A percentile compares a stretch with the other conserved stretches of the same genome.
phyloP scores from a whole-genome alignment of 2,329 filamentous ascomycete species.

The Stemphylium lycopersici region DNA sequence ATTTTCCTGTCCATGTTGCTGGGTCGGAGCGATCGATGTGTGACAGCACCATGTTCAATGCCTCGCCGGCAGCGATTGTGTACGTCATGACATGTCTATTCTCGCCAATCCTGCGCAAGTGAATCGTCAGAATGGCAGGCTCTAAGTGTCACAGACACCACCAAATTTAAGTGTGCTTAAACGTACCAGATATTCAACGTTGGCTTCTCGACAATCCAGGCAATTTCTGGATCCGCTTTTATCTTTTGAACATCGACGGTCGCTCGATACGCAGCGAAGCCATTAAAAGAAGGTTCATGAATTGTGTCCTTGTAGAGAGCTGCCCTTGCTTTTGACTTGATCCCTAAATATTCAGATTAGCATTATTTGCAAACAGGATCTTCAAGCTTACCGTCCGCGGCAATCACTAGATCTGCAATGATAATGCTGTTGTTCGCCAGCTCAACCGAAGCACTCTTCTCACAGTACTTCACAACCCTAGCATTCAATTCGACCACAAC shows the following conservation, averaged over 20 bases:
- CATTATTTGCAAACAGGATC: not conserved
- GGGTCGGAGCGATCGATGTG: slow-evolving; percentile 65
- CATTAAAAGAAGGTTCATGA: slow-evolving; percentile 33
- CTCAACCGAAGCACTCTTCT: slow-evolving; percentile 27
- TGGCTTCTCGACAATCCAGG: slow-evolving; percentile 25
- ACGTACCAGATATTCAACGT: slow-evolving; percentile 22
- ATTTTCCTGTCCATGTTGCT: slow-evolving; percentile 57
- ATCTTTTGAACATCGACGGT: slow-evolving; percentile 58
- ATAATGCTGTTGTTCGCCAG: slow-evolving; percentile 49
- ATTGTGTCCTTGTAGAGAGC: slow-evolving; percentile 38
- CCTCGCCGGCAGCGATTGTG: slow-evolving; percentile 56
- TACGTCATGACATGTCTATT: slow-evolving; percentile 56
- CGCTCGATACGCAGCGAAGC: slow-evolving; percentile 66
- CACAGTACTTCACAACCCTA: slow-evolving; percentile 11
- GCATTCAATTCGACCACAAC: slow-evolving; percentile 9
- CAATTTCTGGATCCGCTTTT: slow-evolving; percentile 41
- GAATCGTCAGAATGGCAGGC: not conserved
- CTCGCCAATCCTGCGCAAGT: slow-evolving; percentile 48
- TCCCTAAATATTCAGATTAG: slow-evolving; percentile 6
- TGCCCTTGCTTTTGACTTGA: slow-evolving; percentile 52
- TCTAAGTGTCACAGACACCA: not conserved
- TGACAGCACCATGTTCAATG: slow-evolving; percentile 69
- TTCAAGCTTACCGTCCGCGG: slow-evolving; percentile 39
- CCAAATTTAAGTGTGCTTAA: not conserved
- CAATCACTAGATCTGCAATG: slow-evolving; percentile 41